Evolutionary conservation across 345 rosid species (phyloP).

Genomic region (Acer negundo): DNA sequence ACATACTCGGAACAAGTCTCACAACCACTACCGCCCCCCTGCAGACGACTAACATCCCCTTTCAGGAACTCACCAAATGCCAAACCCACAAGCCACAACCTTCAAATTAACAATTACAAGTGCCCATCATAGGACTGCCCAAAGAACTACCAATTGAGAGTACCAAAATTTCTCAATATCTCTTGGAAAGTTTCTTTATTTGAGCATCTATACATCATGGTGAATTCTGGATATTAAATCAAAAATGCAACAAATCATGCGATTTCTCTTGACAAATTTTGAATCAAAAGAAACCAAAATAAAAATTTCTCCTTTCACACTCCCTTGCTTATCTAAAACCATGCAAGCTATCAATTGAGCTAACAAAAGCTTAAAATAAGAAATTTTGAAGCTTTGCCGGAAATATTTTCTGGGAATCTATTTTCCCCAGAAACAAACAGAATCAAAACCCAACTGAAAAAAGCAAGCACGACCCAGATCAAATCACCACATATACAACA

Average conservation of each 20-base stretch:
- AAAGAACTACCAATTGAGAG: not conserved
- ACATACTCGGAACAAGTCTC: not conserved
- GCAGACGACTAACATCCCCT: too few species aligned
- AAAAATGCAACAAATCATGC: not conserved
- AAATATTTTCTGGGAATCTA: too few species aligned
- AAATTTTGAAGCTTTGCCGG: conserved; percentile 1
- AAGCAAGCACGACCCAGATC: conserved; percentile 23
- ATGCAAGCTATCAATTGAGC: not conserved
- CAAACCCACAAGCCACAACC: not conserved
- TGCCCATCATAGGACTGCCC: not conserved
- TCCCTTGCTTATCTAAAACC: too few species aligned
- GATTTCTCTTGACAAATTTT: not conserved
- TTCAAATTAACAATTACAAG: not conserved
- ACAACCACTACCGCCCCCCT: too few species aligned
- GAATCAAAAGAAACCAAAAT: not conserved
- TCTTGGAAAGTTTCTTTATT: not conserved
- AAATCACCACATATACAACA: conserved; percentile 14
- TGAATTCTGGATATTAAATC: not conserved
- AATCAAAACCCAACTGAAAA: conserved; percentile 2
- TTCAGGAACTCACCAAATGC: not conserved
- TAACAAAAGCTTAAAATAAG: not conserved
- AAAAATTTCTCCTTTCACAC: not conserved
- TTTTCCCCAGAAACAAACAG: not conserved
- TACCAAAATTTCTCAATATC: not conserved
- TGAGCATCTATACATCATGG: not conserved